These are phyloP conservation scores for Rhizoclosmatium globosum DNA, from an alignment of 192 early-diverging fungal genomes.

Conservation along the genomic window DNA sequence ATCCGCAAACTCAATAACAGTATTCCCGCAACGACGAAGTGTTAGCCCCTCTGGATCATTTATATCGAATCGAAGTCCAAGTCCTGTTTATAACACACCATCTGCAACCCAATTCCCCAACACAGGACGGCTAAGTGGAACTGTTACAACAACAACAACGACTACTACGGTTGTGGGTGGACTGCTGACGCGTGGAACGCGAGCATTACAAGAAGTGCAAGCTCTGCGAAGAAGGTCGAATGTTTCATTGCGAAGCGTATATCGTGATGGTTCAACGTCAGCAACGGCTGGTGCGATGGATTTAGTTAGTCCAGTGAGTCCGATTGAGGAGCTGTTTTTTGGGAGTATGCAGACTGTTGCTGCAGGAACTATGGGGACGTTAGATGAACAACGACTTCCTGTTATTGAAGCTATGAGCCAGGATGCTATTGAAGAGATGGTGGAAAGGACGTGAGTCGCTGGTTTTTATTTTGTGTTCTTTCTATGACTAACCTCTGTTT, in stretches of 20 bases:
- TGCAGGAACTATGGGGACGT: background rate
- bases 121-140: conserved; percentile 1
- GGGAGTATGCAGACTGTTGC: background rate
- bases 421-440: conserved; percentile 94
- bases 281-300: background rate
- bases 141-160: conserved; percentile 5
- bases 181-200: conserved; percentile 32
- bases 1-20: conserved; percentile 16
- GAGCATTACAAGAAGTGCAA: conserved; percentile 40
- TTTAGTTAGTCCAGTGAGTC: conserved; percentile 24
- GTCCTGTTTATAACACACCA: conserved; percentile 13
- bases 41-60: background rate
- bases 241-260: conserved; percentile 21
- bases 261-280: conserved; percentile 30
- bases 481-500: conserved; percentile 42
- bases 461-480: background rate
- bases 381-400: conserved; percentile 74
- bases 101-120: background rate
- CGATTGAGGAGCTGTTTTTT: conserved; percentile 26
- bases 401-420: conserved; percentile 93
- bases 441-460: conserved; percentile 72
- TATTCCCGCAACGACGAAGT: background rate
- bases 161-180: conserved; percentile 15
- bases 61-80: background rate
- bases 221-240: conserved; percentile 33